Conservation (phyloP, 352 stramenopile genomes). For the Phytopythium litorale region DNA sequence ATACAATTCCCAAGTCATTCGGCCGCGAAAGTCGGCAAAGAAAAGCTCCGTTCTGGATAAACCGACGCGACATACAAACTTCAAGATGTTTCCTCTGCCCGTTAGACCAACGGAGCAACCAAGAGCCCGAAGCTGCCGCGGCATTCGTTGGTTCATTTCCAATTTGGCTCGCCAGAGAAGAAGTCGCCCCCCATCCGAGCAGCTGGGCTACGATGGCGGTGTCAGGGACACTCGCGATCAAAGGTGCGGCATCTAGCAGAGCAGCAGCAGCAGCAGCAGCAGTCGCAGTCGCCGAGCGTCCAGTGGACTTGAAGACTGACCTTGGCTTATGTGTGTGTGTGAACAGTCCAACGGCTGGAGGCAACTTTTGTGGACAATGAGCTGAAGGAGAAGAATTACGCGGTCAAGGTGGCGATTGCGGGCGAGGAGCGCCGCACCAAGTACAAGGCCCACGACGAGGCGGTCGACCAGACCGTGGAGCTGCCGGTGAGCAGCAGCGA, state of each 20-base stretch:
- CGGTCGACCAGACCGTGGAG: conserved; percentile 38
- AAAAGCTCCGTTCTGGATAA: no score
- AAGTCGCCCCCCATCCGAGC: conserved; percentile 16
- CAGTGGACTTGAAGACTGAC: background rate
- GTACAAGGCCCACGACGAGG: conserved; percentile 12
- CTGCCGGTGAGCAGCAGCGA: conserved; percentile 36
- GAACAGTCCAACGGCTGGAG: conserved; percentile 30
- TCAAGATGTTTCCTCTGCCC: background rate
- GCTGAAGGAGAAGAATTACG: conserved; percentile 17
- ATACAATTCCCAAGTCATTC: background rate
- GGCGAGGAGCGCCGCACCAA: conserved; percentile 19
- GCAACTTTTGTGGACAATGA: conserved; percentile 19
- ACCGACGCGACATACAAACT: background rate
- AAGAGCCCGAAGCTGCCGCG: background rate
- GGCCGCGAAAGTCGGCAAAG: background rate
- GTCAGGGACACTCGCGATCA: conserved; percentile 40
- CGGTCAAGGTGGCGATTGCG: conserved; percentile 21
- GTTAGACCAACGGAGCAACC: no score
- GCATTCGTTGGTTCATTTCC: conserved; percentile 22
- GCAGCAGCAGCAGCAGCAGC: background rate
- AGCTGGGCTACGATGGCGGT: conserved; percentile 31
- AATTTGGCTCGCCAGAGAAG: conserved; percentile 24
- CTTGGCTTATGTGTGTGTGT: conserved; percentile 1
- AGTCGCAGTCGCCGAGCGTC: background rate
- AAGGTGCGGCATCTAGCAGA: conserved; percentile 14